Evolutionary conservation across 768 basidiomycete genomes (phyloP), one percentile per base, ranked within the genome.

Genomic region (Suillus alpinus): DNA sequence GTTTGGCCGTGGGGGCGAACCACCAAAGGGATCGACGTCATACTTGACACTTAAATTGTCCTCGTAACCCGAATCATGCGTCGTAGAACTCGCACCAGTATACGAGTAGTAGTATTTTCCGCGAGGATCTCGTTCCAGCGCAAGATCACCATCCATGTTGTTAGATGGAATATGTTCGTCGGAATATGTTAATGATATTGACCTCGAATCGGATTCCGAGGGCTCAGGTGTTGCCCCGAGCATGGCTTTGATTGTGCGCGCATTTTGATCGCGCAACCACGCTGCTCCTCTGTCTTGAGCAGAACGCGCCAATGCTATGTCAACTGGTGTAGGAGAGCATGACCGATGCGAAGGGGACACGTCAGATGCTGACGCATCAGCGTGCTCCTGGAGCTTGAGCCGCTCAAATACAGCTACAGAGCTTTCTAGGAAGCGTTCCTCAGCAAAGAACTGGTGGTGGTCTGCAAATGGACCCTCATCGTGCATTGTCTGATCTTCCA

Each of bases 221-320:
- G 85, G 83, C 44, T 81, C 85, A 3, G 86, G 85, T 13, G 73
- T 72, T 40, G 74, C 70, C 18, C 88, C 88, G 7, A 89, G 75
- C 77, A 84, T 84, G 20, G 81, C 81, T 49, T 83, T 82, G 55
- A 87, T 80, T 0, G 82, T 80, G 13, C 91, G 83, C 36, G 84
- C 81, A 55, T 85, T 90, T 72, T 96, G 94, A 66, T 95, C 92
- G 39, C 83, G 82, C 47, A 96, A 72, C 94, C 94, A 95, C 31
- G 88, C 84, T 7, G 84, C 85, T 0, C 91, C 90, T 9, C 91
- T 83, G 68, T 89, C 86, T 58, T 80, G 81, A 6, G 81, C 80
- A n/a, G 79, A 76, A 31, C 76, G 63, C 26, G 82, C 71, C 29
- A 78, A 72, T 3, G 80, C 78, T 6, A 68, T 66, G 59, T 71